phyloP scores from a whole-genome alignment of 106 monocot species.

The Dioscorea alata region DNA sequence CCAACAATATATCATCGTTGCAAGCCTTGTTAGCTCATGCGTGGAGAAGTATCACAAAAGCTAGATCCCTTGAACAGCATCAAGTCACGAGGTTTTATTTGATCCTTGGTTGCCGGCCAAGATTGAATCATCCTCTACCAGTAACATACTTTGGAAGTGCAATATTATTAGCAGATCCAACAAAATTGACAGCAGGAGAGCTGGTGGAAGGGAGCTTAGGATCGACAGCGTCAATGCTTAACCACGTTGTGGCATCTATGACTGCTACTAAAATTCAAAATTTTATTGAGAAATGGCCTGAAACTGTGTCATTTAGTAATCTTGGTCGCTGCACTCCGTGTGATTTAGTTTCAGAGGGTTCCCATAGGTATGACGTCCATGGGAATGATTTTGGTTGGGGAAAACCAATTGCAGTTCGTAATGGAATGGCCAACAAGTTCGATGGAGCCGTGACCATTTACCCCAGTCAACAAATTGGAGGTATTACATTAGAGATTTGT shows the following conservation, averaged over 20 bases:
- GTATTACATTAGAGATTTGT: not conserved
- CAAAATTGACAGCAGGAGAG: not conserved
- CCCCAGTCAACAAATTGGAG: not conserved
- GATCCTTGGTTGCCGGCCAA: not conserved
- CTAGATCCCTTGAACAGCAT: not conserved
- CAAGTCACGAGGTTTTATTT: not conserved
- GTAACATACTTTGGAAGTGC: slow-evolving; percentile 5
- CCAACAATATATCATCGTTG: slow-evolving; percentile 8
- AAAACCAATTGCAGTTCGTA: slow-evolving; percentile 10
- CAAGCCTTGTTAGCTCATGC: slow-evolving; percentile 1
- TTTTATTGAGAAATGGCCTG: slow-evolving; percentile 7
- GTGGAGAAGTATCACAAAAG: not conserved
- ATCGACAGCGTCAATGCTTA: slow-evolving; percentile 14
- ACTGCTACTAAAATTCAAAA: not conserved
- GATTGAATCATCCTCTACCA: slow-evolving; percentile 9
- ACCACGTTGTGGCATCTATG: slow-evolving; percentile 8
- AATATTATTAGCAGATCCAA: not conserved
- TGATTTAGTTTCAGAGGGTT: slow-evolving; percentile 12
- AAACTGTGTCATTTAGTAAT: not conserved
- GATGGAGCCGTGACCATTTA: not conserved
- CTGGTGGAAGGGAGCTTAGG: not conserved
- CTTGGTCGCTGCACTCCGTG: not conserved
- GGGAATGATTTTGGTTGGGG: slow-evolving; percentile 68
- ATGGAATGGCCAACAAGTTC: not conserved
- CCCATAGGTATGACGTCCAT: slow-evolving; percentile 49